Evolutionary conservation across 441 rosid species (phyloP).

Genomic region (Viola pubescens): DNA sequence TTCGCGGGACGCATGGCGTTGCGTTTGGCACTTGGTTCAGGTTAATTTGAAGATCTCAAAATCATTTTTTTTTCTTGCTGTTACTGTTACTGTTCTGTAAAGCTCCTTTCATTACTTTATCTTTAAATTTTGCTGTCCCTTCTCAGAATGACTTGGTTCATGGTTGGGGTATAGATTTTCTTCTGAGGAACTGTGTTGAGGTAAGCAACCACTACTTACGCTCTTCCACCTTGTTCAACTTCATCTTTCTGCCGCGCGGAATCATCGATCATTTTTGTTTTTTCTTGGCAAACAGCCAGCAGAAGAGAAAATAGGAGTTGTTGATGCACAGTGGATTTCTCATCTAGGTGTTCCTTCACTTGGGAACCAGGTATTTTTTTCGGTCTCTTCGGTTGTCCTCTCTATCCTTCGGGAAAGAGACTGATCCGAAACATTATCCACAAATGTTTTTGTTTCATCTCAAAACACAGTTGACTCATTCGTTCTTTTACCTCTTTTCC

Average conservation of each 20-base stretch:
- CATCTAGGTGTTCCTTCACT: slow-evolving; percentile 90
- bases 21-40: slow-evolving; percentile 98
- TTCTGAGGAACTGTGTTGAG: slow-evolving; percentile 81
- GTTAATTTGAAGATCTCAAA: slow-evolving; percentile 18
- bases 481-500: slow-evolving; percentile 1
- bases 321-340: slow-evolving; percentile 85
- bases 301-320: slow-evolving; percentile 92
- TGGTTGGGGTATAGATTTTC: slow-evolving; percentile 98
- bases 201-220: slow-evolving; percentile 27
- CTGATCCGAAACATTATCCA: no score
- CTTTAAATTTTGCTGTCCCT: not conserved
- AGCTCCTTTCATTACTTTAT: slow-evolving; percentile 3
- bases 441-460: no score
- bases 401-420: no score
- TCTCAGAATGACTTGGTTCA: slow-evolving; percentile 90
- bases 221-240: slow-evolving; percentile 15
- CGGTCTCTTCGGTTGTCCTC: no score
- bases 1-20: slow-evolving; percentile 89
- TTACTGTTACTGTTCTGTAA: slow-evolving; percentile 2
- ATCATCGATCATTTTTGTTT: slow-evolving; percentile 3
- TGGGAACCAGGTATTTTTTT: slow-evolving; percentile 65
- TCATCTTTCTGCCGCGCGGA: not conserved
- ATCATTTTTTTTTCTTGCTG: not conserved
- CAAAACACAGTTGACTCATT: not conserved
- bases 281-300: slow-evolving; percentile 49